phyloP scores from a whole-genome alignment of 2,329 filamentous ascomycete genomes.

The Cladosporium halotolerans region DNA sequence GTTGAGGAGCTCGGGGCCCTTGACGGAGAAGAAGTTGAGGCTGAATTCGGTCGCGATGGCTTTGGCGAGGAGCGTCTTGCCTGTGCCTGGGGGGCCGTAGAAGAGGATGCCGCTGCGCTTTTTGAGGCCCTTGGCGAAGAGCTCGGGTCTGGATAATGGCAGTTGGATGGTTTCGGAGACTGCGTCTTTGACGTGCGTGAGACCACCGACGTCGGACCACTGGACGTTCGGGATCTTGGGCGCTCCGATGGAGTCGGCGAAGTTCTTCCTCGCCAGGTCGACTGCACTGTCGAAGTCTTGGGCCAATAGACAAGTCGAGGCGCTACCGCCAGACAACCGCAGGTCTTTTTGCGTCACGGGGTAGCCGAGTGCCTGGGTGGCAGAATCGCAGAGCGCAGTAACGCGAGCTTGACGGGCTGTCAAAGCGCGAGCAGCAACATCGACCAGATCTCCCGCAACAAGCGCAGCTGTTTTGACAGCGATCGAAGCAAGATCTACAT shows the following conservation, averaged over 20 bases:
- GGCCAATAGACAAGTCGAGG: conserved; percentile 70
- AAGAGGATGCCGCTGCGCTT: conserved; percentile 91
- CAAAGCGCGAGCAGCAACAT: conserved; percentile 85
- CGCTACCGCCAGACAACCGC: conserved; percentile 77
- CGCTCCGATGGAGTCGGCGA: conserved; percentile 92
- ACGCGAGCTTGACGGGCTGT: conserved; percentile 71
- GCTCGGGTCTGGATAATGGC: conserved; percentile 80
- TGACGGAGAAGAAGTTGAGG: conserved; percentile 90
- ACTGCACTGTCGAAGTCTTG: conserved; percentile 88
- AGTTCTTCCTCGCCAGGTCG: conserved; percentile 93
- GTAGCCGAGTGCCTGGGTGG: conserved; percentile 1
- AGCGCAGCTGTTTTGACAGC: conserved; percentile 93
- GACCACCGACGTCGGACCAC: conserved; percentile 92
- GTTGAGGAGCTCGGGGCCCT: conserved; percentile 84
- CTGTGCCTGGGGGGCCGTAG: conserved; percentile 84
- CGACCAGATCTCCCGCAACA: conserved; percentile 83
- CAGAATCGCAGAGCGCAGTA: conserved; percentile 50
- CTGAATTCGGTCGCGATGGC: conserved; percentile 91
- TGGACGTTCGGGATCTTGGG: conserved; percentile 96
- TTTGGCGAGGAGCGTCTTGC: conserved; percentile 87
- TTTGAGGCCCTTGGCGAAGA: conserved; percentile 97
- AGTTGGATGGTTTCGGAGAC: conserved; percentile 94
- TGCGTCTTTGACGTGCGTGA: conserved; percentile 93
- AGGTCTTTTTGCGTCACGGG: conserved; percentile 65
- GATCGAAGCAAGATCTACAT: conserved; percentile 76